phyloP scores from a whole-genome alignment of 192 early-diverging fungal species.

The Coemansia sp. region DNA sequence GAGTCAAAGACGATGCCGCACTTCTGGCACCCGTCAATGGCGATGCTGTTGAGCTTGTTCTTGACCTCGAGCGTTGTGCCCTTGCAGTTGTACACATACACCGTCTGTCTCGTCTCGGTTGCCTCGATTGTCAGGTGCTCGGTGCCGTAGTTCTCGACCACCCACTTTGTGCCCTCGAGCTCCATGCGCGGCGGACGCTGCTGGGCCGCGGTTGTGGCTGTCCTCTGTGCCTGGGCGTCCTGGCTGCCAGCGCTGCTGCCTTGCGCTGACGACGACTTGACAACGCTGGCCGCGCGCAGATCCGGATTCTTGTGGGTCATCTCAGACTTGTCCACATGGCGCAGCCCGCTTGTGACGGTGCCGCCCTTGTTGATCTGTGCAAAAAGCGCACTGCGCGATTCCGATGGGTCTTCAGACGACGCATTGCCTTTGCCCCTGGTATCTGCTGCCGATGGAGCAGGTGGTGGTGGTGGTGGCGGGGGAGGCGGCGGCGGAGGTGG shows the following conservation, averaged over 20 bases:
- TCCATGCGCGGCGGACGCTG: conserved; percentile 69
- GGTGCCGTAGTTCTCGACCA: conserved; percentile 82
- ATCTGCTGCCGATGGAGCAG: conserved; percentile 23
- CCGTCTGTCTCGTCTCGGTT: conserved; percentile 80
- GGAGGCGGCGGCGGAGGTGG: conserved; percentile 50
- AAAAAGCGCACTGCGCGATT: conserved; percentile 66
- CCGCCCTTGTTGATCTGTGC: conserved; percentile 82
- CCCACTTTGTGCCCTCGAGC: conserved; percentile 92
- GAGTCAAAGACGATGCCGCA: conserved; percentile 80
- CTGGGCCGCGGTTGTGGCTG: background rate
- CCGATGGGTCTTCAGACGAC: background rate
- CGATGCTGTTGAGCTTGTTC: conserved; percentile 90
- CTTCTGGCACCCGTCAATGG: conserved; percentile 86
- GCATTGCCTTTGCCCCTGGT: background rate
- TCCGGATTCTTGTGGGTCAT: conserved; percentile 99
- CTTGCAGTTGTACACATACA: conserved; percentile 94
- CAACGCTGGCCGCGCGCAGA: conserved; percentile 67
- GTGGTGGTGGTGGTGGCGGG: conserved; percentile 70
- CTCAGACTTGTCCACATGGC: conserved; percentile 91
- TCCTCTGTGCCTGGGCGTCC: conserved; percentile 2
- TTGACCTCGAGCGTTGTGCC: conserved; percentile 88
- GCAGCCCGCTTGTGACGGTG: conserved; percentile 72
- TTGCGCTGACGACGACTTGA: conserved; percentile 31
- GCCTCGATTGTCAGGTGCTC: conserved; percentile 74
- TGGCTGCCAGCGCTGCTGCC: background rate